These are phyloP conservation scores for Lecanosticta acicola DNA, from an alignment of 2,329 filamentous ascomycete species.

Conservation along the genomic window DNA sequence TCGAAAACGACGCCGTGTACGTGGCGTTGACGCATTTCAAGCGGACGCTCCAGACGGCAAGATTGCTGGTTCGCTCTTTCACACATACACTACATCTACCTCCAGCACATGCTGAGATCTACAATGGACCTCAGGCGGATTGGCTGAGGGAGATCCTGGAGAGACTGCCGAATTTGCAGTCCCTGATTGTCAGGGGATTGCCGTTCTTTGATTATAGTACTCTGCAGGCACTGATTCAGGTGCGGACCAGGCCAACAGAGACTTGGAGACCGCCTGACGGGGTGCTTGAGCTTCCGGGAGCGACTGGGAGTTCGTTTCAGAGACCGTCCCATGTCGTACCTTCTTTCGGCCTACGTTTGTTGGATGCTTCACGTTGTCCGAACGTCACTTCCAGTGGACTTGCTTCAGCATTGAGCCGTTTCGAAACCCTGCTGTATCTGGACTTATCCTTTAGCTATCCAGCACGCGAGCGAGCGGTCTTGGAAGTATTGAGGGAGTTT, in stretches of 20 bases:
- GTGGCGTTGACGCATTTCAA: conserved; percentile 57
- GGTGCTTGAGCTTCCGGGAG: conserved; percentile 32
- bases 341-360: conserved; percentile 48
- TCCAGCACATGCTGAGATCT: conserved; percentile 56
- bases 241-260: conserved; percentile 26
- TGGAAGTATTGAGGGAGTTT: conserved; percentile 44
- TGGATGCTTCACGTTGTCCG: conserved; percentile 52
- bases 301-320: conserved; percentile 18
- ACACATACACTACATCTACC: conserved; percentile 59
- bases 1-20: conserved; percentile 56
- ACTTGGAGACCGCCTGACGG: conserved; percentile 21
- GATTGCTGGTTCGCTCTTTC: conserved; percentile 48
- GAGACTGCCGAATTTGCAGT: conserved; percentile 53
- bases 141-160: conserved; percentile 57
- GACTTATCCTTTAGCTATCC: conserved; percentile 48
- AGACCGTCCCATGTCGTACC: conserved; percentile 11
- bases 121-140: conserved; percentile 53
- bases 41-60: conserved; percentile 50
- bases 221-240: conserved; percentile 42
- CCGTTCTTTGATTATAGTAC: conserved; percentile 59
- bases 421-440: conserved; percentile 52
- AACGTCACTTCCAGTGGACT: conserved; percentile 55
- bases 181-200: conserved; percentile 52
- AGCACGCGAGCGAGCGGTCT: conserved; percentile 35
- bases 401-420: conserved; percentile 47